Evolutionary conservation across 1,284 basidiomycete genomes (phyloP).

Genomic region (Sporisorium sorghi): DNA sequence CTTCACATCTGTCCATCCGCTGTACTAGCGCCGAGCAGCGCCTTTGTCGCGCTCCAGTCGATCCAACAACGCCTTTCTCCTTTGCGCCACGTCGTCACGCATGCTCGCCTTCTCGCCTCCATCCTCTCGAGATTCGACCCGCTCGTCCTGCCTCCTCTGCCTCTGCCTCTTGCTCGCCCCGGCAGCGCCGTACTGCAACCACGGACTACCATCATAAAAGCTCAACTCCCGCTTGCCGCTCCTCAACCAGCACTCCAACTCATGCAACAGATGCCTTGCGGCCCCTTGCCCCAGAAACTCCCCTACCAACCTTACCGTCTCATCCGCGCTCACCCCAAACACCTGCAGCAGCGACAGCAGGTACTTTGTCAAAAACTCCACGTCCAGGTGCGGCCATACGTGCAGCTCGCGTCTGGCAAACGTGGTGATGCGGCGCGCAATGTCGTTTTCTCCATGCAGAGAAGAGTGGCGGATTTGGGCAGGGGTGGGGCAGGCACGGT

Average conservation of each 20-base stretch:
- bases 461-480: constrained; percentile 28
- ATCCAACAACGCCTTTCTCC: neutral
- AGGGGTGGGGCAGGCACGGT: constrained; percentile 51
- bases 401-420: constrained; percentile 66
- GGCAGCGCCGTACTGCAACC: constrained; percentile 19
- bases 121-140: neutral
- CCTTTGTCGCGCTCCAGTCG: neutral
- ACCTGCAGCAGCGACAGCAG: constrained; percentile 58
- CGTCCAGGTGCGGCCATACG: constrained; percentile 64
- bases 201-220: constrained; percentile 31
- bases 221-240: constrained; percentile 47
- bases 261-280: constrained; percentile 63
- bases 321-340: constrained; percentile 56
- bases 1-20: too few relatives aligned
- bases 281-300: constrained; percentile 60
- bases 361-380: constrained; percentile 65
- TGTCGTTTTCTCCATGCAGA: neutral
- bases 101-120: neutral
- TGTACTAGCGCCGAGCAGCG: neutral
- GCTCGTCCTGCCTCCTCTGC: neutral
- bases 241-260: constrained; percentile 57
- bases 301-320: constrained; percentile 58
- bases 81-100: neutral
- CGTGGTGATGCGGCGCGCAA: constrained; percentile 29
- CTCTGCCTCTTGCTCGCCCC: neutral